Evolutionary conservation across 148 eudicot species (phyloP), one percentile per base, ranked within the genome.

Genomic region (Amaranthus cruentus): DNA sequence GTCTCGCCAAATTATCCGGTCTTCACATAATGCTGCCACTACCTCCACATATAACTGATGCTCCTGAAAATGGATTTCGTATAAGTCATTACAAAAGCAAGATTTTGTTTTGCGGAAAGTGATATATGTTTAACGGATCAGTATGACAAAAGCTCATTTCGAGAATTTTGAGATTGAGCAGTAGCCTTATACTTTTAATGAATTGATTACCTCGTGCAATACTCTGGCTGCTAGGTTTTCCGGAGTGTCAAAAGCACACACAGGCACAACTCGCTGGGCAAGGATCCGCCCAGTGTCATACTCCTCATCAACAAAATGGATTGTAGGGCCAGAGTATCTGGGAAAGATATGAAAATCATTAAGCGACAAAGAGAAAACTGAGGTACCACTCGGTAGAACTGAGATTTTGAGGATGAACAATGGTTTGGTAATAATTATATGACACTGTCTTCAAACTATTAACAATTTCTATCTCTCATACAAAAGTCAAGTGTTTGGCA

Each of bases 211-310:
- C 98, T 94, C 85, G 6, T 80, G 84, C 77, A 94, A 87, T 74
- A 91, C 96, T 73, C 97, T 87, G 58, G 90, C 90, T 56, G 93
- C 97, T 13, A 94, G 87, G 65, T 87, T 87, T 55, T 88, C 82
- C 28, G 95, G 82, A 48, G 89, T 87, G 67, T 94, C 97, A 72
- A 77, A 83, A 18, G 91, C 86, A 56, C 80, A 78, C 55, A 94
- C 96, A 49, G 93, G 88, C 66, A 91, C 96, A 9, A 80, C 82
- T 78, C 84, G 80, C 77, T 91, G 98, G 47, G 98, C 95, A 78
- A 91, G 85, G 75, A 94, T 91, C 70, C 85, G 85, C 10, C 98
- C 98, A n/a, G 86, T 87, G 79, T 91, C 98, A 80, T 91, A 91
- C 42, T 94, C 75, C 82, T 94, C 96, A 75, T 91, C 93, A 61